phyloP scores from a whole-genome alignment of 495 filamentous ascomycete species.

The Neurospora hispaniola region DNA sequence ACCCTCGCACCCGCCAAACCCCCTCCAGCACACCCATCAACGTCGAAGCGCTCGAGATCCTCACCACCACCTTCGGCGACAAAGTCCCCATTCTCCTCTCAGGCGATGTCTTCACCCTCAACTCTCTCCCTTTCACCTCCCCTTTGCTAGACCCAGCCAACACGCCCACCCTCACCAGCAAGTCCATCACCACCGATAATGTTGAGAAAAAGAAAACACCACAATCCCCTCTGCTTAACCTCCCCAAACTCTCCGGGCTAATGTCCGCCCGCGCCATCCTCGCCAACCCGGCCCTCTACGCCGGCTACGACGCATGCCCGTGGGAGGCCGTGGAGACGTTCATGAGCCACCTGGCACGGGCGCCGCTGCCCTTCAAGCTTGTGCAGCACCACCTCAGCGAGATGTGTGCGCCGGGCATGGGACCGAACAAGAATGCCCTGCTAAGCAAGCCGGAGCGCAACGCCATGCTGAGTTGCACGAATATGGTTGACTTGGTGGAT shows the following conservation, averaged over 20 bases:
- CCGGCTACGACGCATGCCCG: slow-evolving; percentile 43
- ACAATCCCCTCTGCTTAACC: slow-evolving; percentile 8
- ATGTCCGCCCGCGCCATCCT: slow-evolving; percentile 57
- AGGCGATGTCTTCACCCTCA: slow-evolving; percentile 49
- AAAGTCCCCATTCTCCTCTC: slow-evolving; percentile 49
- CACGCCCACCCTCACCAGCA: slow-evolving; percentile 15
- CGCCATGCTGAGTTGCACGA: slow-evolving; percentile 36
- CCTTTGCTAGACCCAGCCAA: slow-evolving; percentile 17
- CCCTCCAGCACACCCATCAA: slow-evolving; percentile 46
- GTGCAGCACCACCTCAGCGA: slow-evolving; percentile 51
- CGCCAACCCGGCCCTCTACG: slow-evolving; percentile 51
- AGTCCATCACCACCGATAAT: slow-evolving; percentile 14
- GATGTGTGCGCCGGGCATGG: slow-evolving; percentile 48
- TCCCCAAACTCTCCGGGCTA: slow-evolving; percentile 37
- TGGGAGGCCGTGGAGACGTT: slow-evolving; percentile 51
- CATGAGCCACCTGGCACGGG: slow-evolving; percentile 38
- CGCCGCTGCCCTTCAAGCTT: slow-evolving; percentile 48
- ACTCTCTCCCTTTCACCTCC: slow-evolving; percentile 33
- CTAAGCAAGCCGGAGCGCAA: slow-evolving; percentile 42
- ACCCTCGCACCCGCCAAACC: slow-evolving; percentile 46
- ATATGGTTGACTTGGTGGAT: slow-evolving; percentile 49
- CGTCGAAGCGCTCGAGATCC: slow-evolving; percentile 44
- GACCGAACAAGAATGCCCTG: slow-evolving; percentile 32
- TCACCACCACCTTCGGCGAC: slow-evolving; percentile 35
- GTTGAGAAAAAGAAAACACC: neutral